Conservation (phyloP, 192 early-diverging fungal genomes). For the Backusella sp. region DNA sequence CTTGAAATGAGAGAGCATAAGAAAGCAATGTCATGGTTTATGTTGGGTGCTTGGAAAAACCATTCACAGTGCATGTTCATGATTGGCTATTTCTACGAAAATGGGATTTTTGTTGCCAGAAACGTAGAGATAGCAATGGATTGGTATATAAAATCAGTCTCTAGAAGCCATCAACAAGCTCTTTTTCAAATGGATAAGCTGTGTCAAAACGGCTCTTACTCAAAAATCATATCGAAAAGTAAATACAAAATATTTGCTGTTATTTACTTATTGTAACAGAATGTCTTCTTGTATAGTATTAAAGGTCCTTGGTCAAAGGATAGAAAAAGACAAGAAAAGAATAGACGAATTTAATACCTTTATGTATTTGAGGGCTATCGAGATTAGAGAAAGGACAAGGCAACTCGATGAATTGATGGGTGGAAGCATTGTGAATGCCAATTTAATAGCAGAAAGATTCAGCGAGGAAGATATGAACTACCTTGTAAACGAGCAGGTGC, state of each 20-base stretch:
- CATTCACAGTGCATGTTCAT: not conserved
- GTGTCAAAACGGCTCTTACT: not conserved
- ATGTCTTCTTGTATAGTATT: not conserved
- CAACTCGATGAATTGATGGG: not conserved
- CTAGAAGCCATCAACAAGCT: not conserved
- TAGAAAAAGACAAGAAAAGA: not conserved
- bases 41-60: not conserved
- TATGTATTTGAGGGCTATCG: not conserved
- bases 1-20: not conserved
- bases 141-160: not conserved
- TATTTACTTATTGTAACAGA: not conserved
- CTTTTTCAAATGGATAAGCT: not conserved
- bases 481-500: not conserved
- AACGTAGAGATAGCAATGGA: not conserved
- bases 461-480: not conserved
- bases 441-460: not conserved
- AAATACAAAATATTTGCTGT: not conserved
- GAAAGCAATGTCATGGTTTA: not conserved
- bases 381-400: not conserved
- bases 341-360: not conserved
- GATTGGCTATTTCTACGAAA: not conserved
- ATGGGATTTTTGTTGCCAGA: not conserved
- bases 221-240: not conserved
- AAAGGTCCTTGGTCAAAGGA: not conserved
- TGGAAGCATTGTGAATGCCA: not conserved